These are phyloP conservation scores for Batrachochytrium dendrobatidis DNA, from an alignment of 371 early-diverging fungal genomes.

Conservation along the genomic window DNA sequence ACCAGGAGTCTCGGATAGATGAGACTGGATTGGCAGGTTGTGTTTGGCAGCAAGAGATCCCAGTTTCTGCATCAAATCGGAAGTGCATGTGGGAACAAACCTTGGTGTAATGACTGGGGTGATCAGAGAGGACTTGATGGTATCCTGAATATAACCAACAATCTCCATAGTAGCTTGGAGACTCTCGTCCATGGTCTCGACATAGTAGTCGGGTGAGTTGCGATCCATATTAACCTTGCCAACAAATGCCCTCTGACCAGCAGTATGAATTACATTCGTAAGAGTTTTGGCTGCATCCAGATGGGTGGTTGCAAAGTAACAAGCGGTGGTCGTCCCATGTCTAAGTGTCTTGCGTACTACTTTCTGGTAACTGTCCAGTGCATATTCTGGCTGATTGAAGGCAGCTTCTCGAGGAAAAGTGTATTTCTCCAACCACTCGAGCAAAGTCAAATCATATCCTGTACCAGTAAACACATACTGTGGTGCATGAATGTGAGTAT, in stretches of 20 bases:
- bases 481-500: slow-evolving; percentile 94
- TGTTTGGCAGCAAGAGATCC: slow-evolving; percentile 52
- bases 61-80: slow-evolving; percentile 56
- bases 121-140: slow-evolving; percentile 31
- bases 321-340: slow-evolving; percentile 71
- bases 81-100: slow-evolving; percentile 77
- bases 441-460: slow-evolving; percentile 81
- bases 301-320: slow-evolving; percentile 88
- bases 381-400: slow-evolving; percentile 57
- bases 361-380: slow-evolving; percentile 52
- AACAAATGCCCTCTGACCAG: slow-evolving; percentile 84
- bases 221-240: slow-evolving; percentile 95
- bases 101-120: slow-evolving; percentile 83
- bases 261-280: slow-evolving; percentile 54
- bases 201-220: slow-evolving; percentile 67
- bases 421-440: slow-evolving; percentile 79
- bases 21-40: slow-evolving; percentile 45
- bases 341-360: slow-evolving; percentile 61
- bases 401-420: slow-evolving; percentile 78
- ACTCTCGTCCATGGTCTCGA: slow-evolving; percentile 55
- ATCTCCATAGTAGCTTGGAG: slow-evolving; percentile 49
- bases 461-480: slow-evolving; percentile 82
- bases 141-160: slow-evolving; percentile 10
- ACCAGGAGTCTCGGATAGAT: slow-evolving; percentile 71
- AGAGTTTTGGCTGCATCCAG: slow-evolving; percentile 60